phyloP scores from a whole-genome alignment of 768 basidiomycete genomes.

The Candolleomyces efflorescens region DNA sequence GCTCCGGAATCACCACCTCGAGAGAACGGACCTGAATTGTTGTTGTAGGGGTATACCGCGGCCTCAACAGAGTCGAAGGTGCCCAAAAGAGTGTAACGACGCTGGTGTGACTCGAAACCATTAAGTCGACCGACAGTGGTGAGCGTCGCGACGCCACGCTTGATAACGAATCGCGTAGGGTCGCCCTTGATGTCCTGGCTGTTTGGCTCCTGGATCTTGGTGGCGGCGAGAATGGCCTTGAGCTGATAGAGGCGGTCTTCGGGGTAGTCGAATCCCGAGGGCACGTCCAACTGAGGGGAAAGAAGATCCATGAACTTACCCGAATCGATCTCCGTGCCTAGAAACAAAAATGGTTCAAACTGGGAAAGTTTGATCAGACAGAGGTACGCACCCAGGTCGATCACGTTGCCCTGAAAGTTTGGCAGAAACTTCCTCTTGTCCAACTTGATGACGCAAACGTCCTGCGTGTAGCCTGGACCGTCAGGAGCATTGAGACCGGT shows the following conservation, averaged over 20 bases:
- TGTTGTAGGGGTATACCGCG: slow-evolving; percentile 20
- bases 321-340: slow-evolving; percentile 16
- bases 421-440: slow-evolving; percentile 17
- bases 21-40: slow-evolving; percentile 21
- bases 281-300: slow-evolving; percentile 9
- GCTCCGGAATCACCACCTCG: slow-evolving; percentile 29
- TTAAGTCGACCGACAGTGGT: slow-evolving; percentile 28
- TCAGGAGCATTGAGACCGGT: background rate
- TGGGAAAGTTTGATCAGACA: slow-evolving; percentile 15
- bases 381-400: slow-evolving; percentile 30
- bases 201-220: slow-evolving; percentile 22
- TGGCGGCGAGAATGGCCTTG: slow-evolving; percentile 20
- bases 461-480: slow-evolving; percentile 22
- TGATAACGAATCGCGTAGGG: slow-evolving; percentile 24
- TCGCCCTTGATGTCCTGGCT: slow-evolving; percentile 14
- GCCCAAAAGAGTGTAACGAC: slow-evolving; percentile 14
- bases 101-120: slow-evolving; percentile 26
- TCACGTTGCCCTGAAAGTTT: slow-evolving; percentile 27
- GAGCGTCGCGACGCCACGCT: slow-evolving; percentile 26
- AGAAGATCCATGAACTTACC: slow-evolving; percentile 14
- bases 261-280: slow-evolving; percentile 23
- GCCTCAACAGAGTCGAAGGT: slow-evolving; percentile 14
- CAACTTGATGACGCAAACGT: slow-evolving; percentile 33
- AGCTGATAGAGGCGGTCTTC: slow-evolving; percentile 23
- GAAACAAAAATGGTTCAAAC: slow-evolving; percentile 20